phyloP scores from a whole-genome alignment of 2,329 filamentous ascomycete genomes.

The Capronia epimyces region DNA sequence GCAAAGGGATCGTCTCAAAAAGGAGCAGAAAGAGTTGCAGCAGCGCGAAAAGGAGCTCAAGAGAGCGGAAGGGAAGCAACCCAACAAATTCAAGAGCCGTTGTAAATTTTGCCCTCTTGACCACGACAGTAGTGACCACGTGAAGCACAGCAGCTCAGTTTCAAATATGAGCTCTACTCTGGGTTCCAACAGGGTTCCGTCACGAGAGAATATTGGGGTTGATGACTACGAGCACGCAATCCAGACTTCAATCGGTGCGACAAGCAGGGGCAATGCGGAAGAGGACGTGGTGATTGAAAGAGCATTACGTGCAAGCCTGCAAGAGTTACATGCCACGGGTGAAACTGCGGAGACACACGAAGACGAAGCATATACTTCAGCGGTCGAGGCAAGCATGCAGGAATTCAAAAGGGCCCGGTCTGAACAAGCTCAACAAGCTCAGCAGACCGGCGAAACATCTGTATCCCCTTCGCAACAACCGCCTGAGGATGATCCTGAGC shows the following conservation, averaged over 20 bases:
- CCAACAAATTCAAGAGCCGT: slow-evolving; percentile 22
- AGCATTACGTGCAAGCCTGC: slow-evolving; percentile 67
- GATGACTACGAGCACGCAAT: slow-evolving; percentile 69
- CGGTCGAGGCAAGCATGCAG: slow-evolving; percentile 27
- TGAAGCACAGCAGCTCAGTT: slow-evolving; percentile 12
- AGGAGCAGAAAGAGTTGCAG: slow-evolving; percentile 29
- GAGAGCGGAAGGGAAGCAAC: slow-evolving; percentile 25
- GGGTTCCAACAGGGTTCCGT: slow-evolving; percentile 19
- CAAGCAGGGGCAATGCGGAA: slow-evolving; percentile 61
- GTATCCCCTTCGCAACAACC: slow-evolving; percentile 2
- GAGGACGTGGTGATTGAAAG: slow-evolving; percentile 68
- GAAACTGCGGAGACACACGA: slow-evolving; percentile 29
- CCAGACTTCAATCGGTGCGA: slow-evolving; percentile 61
- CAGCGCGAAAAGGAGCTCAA: slow-evolving; percentile 27
- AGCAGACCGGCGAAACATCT: slow-evolving; percentile 12
- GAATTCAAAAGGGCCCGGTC: slow-evolving; percentile 24
- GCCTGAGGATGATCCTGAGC: slow-evolving; percentile 36
- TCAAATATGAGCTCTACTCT: slow-evolving; percentile 13
- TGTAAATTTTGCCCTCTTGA: slow-evolving; percentile 27
- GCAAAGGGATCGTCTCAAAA: slow-evolving; percentile 18
- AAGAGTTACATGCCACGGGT: slow-evolving; percentile 46
- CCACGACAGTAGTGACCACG: slow-evolving; percentile 20
- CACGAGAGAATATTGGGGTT: slow-evolving; percentile 39
- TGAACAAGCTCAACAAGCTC: slow-evolving; percentile 27
- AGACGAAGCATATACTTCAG: slow-evolving; percentile 32